These are phyloP conservation scores for Baorangia bicolor DNA, from an alignment of 768 basidiomycete genomes.

Conservation along the genomic window DNA sequence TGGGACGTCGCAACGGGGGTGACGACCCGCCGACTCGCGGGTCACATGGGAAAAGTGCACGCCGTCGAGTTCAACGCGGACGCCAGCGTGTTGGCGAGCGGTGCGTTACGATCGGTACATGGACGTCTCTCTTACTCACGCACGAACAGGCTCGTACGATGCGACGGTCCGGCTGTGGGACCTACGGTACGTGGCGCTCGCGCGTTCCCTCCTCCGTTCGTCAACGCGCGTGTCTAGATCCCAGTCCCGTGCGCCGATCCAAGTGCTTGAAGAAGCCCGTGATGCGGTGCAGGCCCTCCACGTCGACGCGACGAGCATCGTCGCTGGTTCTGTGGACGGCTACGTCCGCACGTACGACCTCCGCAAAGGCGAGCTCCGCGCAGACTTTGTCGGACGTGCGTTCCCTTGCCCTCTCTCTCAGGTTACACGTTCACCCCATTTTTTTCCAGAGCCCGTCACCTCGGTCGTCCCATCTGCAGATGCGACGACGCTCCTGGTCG, in stretches of 20 bases:
- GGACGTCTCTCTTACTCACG: neutral
- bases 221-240: constrained; percentile 43
- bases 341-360: constrained; percentile 92
- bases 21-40: too few species aligned
- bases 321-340: constrained; percentile 89
- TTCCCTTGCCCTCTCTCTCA: constrained; percentile 12
- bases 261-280: constrained; percentile 82
- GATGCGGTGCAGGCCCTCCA: constrained; percentile 83
- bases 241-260: constrained; percentile 82
- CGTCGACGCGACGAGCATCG: constrained; percentile 62
- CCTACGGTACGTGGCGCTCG: constrained; percentile 54
- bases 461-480: constrained; percentile 80
- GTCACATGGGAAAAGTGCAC: too few species aligned
- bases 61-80: too few species aligned
- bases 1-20: too few species aligned
- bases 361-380: constrained; percentile 84
- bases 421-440: neutral
- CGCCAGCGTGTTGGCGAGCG: too few species aligned
- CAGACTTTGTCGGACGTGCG: constrained; percentile 90
- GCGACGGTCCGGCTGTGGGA: constrained; percentile 92
- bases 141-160: constrained; percentile 80
- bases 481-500: constrained; percentile 74
- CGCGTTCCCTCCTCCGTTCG: neutral
- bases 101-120: too few species aligned
- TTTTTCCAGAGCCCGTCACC: constrained; percentile 76